Base-by-base conservation (phyloP, 768 basidiomycete genomes). In the Imleria badia region DNA sequence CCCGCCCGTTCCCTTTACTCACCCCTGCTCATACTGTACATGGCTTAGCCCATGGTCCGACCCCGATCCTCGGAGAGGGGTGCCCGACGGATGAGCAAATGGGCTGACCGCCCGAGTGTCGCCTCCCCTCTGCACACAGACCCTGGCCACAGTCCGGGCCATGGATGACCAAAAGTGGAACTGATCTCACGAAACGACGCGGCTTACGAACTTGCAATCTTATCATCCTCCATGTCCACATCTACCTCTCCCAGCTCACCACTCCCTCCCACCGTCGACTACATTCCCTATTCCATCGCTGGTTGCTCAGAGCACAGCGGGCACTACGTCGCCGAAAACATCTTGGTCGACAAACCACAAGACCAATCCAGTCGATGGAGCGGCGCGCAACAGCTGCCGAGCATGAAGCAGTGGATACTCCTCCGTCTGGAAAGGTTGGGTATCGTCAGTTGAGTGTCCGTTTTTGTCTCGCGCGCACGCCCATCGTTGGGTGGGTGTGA, bases 301-400 rank as follows among this genome's bases (percentile, higher is more conserved):
- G 77, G 78, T 20, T 81, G 82, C 36, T 86, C 86, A n/a, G 79
- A 86, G 34, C 87, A 87, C 68, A 89, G 86, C 60, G 85, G 84
- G 4, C 77, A 75, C 58, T 90, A 89, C 72, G 76, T 74, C 26
- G 79, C 87, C 3, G 82, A 88, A 55, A 86, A 90, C 58, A 87
- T 91, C 51, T 69, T 86, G 23, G 72, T 81, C 19, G 83, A 90
- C 67, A 76, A 75, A 19, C 87, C 87, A 0, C 67, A 70, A 47
- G 86, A 90, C 63, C 82, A 81, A 53, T 73, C 76, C 4, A 90
- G 87, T 65, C 73, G 90, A 73, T 91, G 89, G 89, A 91, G 87
- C 46, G 85, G 85, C 7, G 83, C 82, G 5, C 76, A 81, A 45
- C 82, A 85, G 40, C 76, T 78, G 6, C 67, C 78, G 6, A 81